A percentile compares a stretch with the other conserved stretches of the same genome.
These are phyloP conservation scores for Talaromyces sp. DNA, from an alignment of 2,329 filamentous ascomycete genomes.

Conservation along the genomic window DNA sequence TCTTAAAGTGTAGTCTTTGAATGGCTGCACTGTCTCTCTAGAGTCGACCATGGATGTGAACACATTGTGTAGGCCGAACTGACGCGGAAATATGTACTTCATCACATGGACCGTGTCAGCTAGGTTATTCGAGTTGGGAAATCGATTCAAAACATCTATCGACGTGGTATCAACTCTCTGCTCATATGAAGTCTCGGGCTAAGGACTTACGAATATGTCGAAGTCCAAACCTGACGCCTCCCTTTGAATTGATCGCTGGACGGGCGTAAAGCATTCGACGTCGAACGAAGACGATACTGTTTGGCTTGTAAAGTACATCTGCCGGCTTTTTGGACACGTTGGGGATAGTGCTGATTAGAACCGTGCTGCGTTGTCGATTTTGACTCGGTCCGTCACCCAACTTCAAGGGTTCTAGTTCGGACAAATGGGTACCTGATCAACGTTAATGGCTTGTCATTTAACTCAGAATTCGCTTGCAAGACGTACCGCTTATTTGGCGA, in stretches of 20 bases:
- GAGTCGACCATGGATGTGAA: constrained; percentile 68
- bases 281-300: constrained; percentile 70
- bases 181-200: neutral
- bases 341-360: neutral
- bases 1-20: constrained; percentile 80
- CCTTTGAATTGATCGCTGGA: constrained; percentile 64
- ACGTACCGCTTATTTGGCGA: constrained; percentile 72
- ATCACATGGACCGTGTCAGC: constrained; percentile 66
- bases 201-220: constrained; percentile 70
- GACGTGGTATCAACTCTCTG: neutral
- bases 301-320: constrained; percentile 29
- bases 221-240: constrained; percentile 68
- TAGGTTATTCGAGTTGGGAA: constrained; percentile 44
- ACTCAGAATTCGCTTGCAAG: neutral
- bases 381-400: neutral
- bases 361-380: neutral
- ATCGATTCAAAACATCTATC: constrained; percentile 77
- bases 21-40: constrained; percentile 64
- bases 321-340: neutral
- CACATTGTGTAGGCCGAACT: constrained; percentile 89
- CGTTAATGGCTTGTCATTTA: neutral
- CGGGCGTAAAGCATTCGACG: constrained; percentile 83
- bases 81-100: constrained; percentile 90
- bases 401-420: constrained; percentile 27
- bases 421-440: constrained; percentile 31